Evolutionary conservation across 2,329 filamentous ascomycete genomes (phyloP), one percentile per base, ranked within the genome.

Genomic region (Chalaropsis thielavioides): DNA sequence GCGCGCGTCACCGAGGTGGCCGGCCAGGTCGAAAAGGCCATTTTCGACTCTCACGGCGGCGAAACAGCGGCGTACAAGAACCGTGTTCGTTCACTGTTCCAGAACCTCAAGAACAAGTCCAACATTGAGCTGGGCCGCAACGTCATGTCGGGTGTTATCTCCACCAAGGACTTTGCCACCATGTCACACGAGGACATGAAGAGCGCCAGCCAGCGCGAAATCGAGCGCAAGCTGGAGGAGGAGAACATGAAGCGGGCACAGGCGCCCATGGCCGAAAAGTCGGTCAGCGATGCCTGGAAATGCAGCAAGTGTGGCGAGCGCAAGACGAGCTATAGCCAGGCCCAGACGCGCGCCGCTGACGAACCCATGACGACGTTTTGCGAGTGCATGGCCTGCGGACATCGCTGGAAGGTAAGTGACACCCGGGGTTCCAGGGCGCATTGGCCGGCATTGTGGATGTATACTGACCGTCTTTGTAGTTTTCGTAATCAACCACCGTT

Each of bases 191-290:
- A 96, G 64, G 92, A 97, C 74, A 83, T 99, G 73, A 95, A 95
- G 78, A 94, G 89, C 60, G 87, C 86, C 61, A 86, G 94, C 75
- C 88, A 89, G 75, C 84, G 86, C 68, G 84, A 84, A 71, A 83
- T 87, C 72, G 91, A 96, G 70, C 78, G 83, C 70, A 84, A 85
- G 74, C 81, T 96, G 62, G 82, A 91, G 73, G 85, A 89, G 76
- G 90, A 96, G 76, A 99, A 99, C 76, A 92, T 97, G 89, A 91
- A 91, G 79, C 90, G 92, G 76, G 90, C 94, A 1, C 95, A 97
- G 85, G 92, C 95, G 11, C 89, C 92, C 66, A 88, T 92, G 80
- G 88, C 85, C 19, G 88, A 96, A 76, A 94, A 91, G 81, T 92
- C 88, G 73, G 90, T 96, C 77, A 91, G 87, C 73, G 87, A 88